Evolutionary conservation across 768 basidiomycete genomes (phyloP).

Genomic region (Hemileccinum impolitum): DNA sequence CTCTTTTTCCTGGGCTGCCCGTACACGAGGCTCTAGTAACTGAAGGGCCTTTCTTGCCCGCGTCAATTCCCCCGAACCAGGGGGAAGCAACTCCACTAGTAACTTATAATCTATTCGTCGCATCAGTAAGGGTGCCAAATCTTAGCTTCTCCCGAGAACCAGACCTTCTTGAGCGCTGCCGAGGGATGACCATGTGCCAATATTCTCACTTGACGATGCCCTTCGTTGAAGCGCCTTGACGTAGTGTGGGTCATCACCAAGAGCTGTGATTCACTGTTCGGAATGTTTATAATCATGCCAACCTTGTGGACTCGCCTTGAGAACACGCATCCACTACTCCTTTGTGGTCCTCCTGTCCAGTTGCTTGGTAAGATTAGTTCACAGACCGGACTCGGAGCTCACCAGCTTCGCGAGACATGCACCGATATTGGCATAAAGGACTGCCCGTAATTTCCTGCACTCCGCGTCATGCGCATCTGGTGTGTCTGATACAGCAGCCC

Average conservation of each 20-base stretch:
- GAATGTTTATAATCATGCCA: neutral
- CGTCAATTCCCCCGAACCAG: slow-evolving; percentile 46
- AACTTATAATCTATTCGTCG: slow-evolving; percentile 64
- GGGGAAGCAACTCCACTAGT: slow-evolving; percentile 62
- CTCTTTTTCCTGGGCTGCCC: slow-evolving; percentile 78
- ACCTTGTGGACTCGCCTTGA: slow-evolving; percentile 45
- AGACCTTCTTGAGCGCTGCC: slow-evolving; percentile 81
- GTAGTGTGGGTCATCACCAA: slow-evolving; percentile 83
- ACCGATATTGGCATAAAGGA: slow-evolving; percentile 83
- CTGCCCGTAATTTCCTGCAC: slow-evolving; percentile 58
- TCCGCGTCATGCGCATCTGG: slow-evolving; percentile 40
- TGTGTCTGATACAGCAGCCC: slow-evolving; percentile 7
- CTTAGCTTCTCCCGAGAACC: neutral
- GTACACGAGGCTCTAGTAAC: slow-evolving; percentile 62
- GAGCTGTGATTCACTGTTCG: slow-evolving; percentile 45
- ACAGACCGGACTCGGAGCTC: slow-evolving; percentile 22
- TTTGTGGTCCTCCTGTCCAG: slow-evolving; percentile 66
- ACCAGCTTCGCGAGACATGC: slow-evolving; percentile 84
- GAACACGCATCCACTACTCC: slow-evolving; percentile 79
- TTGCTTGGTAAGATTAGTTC: slow-evolving; percentile 1
- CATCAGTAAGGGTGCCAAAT: neutral
- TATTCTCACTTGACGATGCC: slow-evolving; percentile 77
- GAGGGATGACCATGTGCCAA: slow-evolving; percentile 82
- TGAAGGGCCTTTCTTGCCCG: slow-evolving; percentile 50
- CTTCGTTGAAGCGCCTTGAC: slow-evolving; percentile 86